These are phyloP conservation scores for Boletus rufocinnamomeus DNA, from an alignment of 768 basidiomycete species.

Conservation along the genomic window DNA sequence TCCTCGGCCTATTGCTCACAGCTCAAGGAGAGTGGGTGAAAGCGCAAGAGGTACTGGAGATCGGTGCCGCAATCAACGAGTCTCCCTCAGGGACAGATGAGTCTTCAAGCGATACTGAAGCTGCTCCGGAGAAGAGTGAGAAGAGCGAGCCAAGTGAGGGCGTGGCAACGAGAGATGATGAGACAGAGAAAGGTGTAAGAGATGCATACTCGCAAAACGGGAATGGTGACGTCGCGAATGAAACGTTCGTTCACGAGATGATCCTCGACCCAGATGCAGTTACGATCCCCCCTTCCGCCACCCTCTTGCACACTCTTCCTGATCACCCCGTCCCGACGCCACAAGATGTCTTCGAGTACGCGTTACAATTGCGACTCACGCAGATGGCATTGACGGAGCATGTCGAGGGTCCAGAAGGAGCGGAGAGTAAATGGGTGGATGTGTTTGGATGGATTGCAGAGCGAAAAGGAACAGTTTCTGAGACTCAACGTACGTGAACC, in stretches of 20 bases:
- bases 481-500: conserved; percentile 28
- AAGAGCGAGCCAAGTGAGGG: conserved; percentile 1
- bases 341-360: conserved; percentile 69
- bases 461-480: conserved; percentile 39
- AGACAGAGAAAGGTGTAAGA: conserved; percentile 9
- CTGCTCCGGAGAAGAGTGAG: conserved; percentile 12
- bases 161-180: conserved; percentile 12
- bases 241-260: conserved; percentile 18
- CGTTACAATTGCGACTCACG: conserved; percentile 85
- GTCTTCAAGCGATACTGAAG: conserved; percentile 27
- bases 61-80: conserved; percentile 66
- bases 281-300: conserved; percentile 41
- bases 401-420: conserved; percentile 82
- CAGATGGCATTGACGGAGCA: conserved; percentile 80
- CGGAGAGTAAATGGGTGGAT: conserved; percentile 78
- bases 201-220: background rate
- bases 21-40: conserved; percentile 78
- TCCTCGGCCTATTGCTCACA: conserved; percentile 80
- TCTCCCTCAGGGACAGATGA: conserved; percentile 38
- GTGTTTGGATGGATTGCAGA: conserved; percentile 86
- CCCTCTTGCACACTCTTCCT: conserved; percentile 46
- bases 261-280: conserved; percentile 34
- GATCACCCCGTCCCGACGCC: conserved; percentile 53
- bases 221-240: conserved; percentile 3
- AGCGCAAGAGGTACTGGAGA: conserved; percentile 73